A percentile compares a stretch with the other conserved stretches of the same genome.
phyloP scores from a whole-genome alignment of 371 early-diverging fungal species.

The Zychaea mexicana region DNA sequence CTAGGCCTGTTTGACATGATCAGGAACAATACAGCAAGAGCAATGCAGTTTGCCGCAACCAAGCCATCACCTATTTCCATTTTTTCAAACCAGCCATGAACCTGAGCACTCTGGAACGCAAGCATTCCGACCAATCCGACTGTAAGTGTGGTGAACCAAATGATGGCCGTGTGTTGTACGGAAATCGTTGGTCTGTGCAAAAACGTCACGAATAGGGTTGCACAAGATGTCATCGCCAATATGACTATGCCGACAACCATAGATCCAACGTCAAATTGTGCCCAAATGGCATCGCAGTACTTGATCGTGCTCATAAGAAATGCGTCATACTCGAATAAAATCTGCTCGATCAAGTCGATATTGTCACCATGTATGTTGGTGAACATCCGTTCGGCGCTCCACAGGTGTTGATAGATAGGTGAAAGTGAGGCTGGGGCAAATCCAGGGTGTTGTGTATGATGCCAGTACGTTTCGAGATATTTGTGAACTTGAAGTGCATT shows the following conservation, averaged over 20 bases:
- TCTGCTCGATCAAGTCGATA: slow-evolving; percentile 27
- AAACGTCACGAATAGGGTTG: neutral
- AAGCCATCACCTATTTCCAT: slow-evolving; percentile 30
- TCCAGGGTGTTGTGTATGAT: slow-evolving; percentile 32
- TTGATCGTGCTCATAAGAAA: slow-evolving; percentile 71
- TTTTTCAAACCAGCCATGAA: slow-evolving; percentile 40
- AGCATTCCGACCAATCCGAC: neutral
- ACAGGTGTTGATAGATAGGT: slow-evolving; percentile 25
- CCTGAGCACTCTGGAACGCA: neutral
- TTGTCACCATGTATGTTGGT: neutral
- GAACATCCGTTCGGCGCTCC: slow-evolving; percentile 18
- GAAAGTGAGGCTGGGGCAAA: slow-evolving; percentile 25
- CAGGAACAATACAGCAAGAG: neutral
- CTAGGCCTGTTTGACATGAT: neutral
- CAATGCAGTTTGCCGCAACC: neutral
- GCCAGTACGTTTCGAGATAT: slow-evolving; percentile 63
- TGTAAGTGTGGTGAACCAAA: neutral
- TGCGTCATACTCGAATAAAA: slow-evolving; percentile 52
- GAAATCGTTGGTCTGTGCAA: neutral
- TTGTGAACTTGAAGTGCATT: slow-evolving; percentile 82
- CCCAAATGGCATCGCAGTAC: slow-evolving; percentile 85
- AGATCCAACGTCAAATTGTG: slow-evolving; percentile 81
- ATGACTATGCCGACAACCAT: slow-evolving; percentile 66
- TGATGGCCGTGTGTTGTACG: neutral
- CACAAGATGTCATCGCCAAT: slow-evolving; percentile 23